Conservation (phyloP, 2,329 filamentous ascomycete species). For the Aspergillus aculeatinus region DNA sequence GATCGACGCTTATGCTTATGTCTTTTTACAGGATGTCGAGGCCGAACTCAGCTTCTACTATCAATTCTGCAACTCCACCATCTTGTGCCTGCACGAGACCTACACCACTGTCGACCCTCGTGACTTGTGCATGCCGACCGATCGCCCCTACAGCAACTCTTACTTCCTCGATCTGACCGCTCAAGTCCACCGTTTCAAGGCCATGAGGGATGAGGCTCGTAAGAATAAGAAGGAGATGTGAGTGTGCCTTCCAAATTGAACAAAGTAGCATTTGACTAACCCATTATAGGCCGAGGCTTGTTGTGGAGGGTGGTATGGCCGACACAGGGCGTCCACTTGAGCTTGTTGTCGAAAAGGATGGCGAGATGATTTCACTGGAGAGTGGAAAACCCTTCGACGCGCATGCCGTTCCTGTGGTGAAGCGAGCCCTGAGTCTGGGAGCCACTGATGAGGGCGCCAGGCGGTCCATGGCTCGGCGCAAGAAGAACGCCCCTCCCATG, state of each 20-base stretch:
- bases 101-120: conserved; percentile 81
- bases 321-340: conserved; percentile 81
- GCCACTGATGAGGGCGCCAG: conserved; percentile 75
- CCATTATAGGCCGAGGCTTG: conserved; percentile 59
- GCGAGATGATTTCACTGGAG: conserved; percentile 74
- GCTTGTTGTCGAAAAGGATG: conserved; percentile 78
- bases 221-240: conserved; percentile 54
- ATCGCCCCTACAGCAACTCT: conserved; percentile 89
- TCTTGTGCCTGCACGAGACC: conserved; percentile 85
- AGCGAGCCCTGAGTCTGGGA: conserved; percentile 55
- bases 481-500: conserved; percentile 86
- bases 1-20: conserved; percentile 66
- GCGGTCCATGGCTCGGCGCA: conserved; percentile 92
- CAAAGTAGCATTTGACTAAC: conserved; percentile 50
- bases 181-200: conserved; percentile 87
- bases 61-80: conserved; percentile 85
- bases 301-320: conserved; percentile 76
- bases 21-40: conserved; percentile 42
- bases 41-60: conserved; percentile 69
- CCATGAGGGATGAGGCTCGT: conserved; percentile 75
- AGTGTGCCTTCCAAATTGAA: conserved; percentile 7
- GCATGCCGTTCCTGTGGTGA: conserved; percentile 44
- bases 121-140: conserved; percentile 79
- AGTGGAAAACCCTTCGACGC: conserved; percentile 64
- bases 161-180: conserved; percentile 97